phyloP scores from a whole-genome alignment of 345 rosid species.

The Eucalyptus guilfoylei region DNA sequence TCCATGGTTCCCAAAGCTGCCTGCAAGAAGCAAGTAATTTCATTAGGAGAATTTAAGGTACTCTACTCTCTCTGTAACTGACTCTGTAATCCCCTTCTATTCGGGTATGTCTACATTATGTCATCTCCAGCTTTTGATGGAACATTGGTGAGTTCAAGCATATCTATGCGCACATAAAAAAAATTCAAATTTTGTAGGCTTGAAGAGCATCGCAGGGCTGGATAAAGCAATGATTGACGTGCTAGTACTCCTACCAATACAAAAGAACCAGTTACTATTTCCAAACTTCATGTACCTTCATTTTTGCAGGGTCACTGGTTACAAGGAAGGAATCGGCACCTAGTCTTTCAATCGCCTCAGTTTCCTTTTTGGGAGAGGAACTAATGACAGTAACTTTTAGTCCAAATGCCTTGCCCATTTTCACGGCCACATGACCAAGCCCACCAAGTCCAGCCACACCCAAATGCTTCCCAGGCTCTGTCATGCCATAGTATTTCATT shows the following conservation, averaged over 20 bases:
- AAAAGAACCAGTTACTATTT: background rate
- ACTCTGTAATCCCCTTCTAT: background rate
- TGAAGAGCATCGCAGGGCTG: background rate
- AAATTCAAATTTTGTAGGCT: background rate
- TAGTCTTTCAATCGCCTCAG: conserved; percentile 35
- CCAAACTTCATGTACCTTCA: conserved; percentile 38
- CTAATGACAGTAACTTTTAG: conserved; percentile 83
- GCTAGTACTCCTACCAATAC: background rate
- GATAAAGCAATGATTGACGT: background rate
- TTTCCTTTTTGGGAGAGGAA: conserved; percentile 40
- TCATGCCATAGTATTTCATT: conserved; percentile 83
- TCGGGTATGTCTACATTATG: background rate
- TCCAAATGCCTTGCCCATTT: conserved; percentile 81
- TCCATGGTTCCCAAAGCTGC: conserved; percentile 67
- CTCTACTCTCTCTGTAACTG: background rate
- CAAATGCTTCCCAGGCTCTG: conserved; percentile 72
- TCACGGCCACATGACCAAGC: conserved; percentile 86
- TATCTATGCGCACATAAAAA: background rate
- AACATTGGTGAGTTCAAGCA: background rate
- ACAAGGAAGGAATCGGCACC: conserved; percentile 60
- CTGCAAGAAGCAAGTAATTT: conserved; percentile 11
- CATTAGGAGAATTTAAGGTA: background rate
- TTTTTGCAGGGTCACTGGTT: conserved; percentile 36
- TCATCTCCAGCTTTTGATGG: background rate
- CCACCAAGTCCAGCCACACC: conserved; percentile 93